Evolutionary conservation across 345 rosid species (phyloP).

Genomic region (Lumnitzera littorea): DNA sequence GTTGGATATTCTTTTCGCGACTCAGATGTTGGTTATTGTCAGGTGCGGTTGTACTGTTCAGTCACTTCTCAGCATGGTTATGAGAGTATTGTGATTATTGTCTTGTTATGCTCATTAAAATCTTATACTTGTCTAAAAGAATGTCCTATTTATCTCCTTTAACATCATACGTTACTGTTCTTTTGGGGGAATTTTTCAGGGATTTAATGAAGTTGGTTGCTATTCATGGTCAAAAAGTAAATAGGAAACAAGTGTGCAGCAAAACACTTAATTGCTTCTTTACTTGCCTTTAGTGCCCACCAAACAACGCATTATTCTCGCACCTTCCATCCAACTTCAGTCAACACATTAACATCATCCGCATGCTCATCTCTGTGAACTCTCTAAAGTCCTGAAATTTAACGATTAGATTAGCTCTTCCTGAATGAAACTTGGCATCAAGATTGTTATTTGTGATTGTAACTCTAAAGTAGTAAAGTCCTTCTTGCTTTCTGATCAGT

Average conservation of each 20-base stretch:
- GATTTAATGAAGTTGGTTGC: too few species aligned
- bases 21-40: slow-evolving; percentile 99
- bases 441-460: slow-evolving; percentile 33
- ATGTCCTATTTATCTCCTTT: too few species aligned
- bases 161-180: too few species aligned
- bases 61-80: background rate
- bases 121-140: too few species aligned
- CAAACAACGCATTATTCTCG: slow-evolving; percentile 59
- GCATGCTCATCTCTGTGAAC: slow-evolving; percentile 80
- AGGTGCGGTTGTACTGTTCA: slow-evolving; percentile 42
- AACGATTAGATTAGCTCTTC: slow-evolving; percentile 64
- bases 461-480: slow-evolving; percentile 45
- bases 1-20: slow-evolving; percentile 96
- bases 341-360: slow-evolving; percentile 74
- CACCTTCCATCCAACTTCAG: slow-evolving; percentile 82
- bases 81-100: slow-evolving; percentile 1
- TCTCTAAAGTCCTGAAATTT: slow-evolving; percentile 80
- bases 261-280: slow-evolving; percentile 84
- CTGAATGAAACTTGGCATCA: slow-evolving; percentile 76
- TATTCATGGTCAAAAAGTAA: too few species aligned
- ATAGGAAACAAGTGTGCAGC: too few species aligned
- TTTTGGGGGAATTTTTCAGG: too few species aligned
- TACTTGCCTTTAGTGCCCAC: slow-evolving; percentile 91
- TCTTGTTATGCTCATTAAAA: background rate
- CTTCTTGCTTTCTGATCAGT: slow-evolving; percentile 41